Evolutionary conservation across 2,329 filamentous ascomycete genomes (phyloP).

Genomic region (Penicillium sp.): DNA sequence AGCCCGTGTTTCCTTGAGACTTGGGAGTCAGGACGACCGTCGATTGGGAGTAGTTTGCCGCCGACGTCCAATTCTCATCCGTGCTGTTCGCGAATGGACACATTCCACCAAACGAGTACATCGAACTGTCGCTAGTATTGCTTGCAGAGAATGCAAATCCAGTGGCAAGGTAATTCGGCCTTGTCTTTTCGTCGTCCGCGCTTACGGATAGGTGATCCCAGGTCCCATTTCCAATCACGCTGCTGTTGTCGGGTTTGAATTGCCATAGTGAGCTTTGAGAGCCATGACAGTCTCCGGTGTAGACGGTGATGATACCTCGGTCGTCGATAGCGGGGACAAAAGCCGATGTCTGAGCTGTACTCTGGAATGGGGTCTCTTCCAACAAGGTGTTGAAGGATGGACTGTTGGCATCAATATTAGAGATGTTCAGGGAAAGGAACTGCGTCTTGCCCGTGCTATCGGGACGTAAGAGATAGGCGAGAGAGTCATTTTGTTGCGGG

Average conservation of each 20-base stretch:
- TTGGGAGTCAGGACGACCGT: constrained; percentile 66
- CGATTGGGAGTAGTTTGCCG: constrained; percentile 76
- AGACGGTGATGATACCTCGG: constrained; percentile 72
- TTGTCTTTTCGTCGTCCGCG: constrained; percentile 39
- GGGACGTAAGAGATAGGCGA: constrained; percentile 73
- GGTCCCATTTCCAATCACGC: constrained; percentile 54
- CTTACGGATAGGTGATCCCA: constrained; percentile 55
- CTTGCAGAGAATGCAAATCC: constrained; percentile 69
- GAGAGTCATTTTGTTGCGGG: constrained; percentile 53
- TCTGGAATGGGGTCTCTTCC: constrained; percentile 31
- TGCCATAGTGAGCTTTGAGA: constrained; percentile 67
- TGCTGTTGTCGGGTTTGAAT: constrained; percentile 57
- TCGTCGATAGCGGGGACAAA: constrained; percentile 71
- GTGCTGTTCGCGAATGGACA: constrained; percentile 63
- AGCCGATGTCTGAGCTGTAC: constrained; percentile 58
- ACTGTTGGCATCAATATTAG: constrained; percentile 57
- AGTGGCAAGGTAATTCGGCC: constrained; percentile 61
- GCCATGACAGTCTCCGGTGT: constrained; percentile 71
- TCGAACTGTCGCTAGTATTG: constrained; percentile 55
- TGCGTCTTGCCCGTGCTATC: constrained; percentile 52
- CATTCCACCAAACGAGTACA: constrained; percentile 88
- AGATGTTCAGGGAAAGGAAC: constrained; percentile 70
- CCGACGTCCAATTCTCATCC: constrained; percentile 64
- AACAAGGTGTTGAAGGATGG: constrained; percentile 37
- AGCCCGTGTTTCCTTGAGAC: constrained; percentile 45